These are phyloP conservation scores for Coniochaeta pulveracea DNA, from an alignment of 2,329 filamentous ascomycete species.

Conservation along the genomic window DNA sequence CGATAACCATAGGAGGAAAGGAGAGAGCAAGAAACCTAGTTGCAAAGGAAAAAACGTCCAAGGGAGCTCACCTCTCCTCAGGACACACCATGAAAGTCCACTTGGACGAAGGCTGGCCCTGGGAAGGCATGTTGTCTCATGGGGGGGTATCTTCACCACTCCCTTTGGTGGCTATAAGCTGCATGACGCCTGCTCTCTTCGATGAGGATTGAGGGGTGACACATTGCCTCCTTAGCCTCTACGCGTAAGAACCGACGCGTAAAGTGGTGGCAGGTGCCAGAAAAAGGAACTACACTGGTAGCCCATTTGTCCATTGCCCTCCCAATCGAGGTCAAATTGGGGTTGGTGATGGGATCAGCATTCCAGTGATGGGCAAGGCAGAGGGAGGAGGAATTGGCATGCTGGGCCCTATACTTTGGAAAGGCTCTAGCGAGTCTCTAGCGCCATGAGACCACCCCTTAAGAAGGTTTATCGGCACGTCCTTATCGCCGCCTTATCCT, in stretches of 20 bases:
- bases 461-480: constrained; percentile 1
- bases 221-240: constrained; percentile 1
- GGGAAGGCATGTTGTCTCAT: constrained; percentile 4
- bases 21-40: background rate
- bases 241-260: no score
- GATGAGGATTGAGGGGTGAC: constrained; percentile 4
- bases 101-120: constrained; percentile 2
- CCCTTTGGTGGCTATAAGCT: constrained; percentile 2
- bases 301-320: no score
- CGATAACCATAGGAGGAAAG: background rate
- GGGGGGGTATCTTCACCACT: background rate
- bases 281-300: no score
- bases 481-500: background rate
- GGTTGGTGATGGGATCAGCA: constrained; percentile 3
- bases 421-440: background rate
- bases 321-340: constrained; percentile 2
- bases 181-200: background rate
- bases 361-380: constrained; percentile 2
- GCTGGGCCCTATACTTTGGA: background rate
- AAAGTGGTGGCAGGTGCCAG: no score
- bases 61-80: constrained; percentile 3
- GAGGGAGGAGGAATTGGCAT: background rate
- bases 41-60: background rate
- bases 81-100: no score
- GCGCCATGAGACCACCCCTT: background rate